Evolutionary conservation across 768 basidiomycete species (phyloP), one percentile per base, ranked within the genome.

Genomic region (Mycena albidolilacea): DNA sequence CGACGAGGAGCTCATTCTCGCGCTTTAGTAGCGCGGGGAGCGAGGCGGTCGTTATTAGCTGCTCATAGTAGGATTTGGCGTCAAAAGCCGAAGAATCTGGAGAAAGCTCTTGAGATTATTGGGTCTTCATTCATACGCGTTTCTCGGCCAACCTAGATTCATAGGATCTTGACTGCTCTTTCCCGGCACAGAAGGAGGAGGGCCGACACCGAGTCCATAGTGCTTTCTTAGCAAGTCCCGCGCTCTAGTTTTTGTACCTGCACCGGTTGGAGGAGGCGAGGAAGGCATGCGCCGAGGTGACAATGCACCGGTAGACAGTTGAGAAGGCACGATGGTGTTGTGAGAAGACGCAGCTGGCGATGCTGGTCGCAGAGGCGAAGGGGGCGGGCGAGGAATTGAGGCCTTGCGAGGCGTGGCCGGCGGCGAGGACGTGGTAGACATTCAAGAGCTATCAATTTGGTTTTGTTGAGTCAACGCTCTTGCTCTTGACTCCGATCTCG

Each of bases 81-180:
- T 97, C 93, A 78, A 97, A 97, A 9, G 90, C 90, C 21, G 90
- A 81, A 0, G 95, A 96, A 81, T 97, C 95, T 96, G 75, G 6
- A 38, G 14, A 19, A 15, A 59, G 59, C 9, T 14, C 50, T 23
- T 48, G 38, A 63, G 35, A 50, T 35, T 41, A 62, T 35, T 30
- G 75, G 2, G 19, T 50, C 17, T 50, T 50, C 4, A 48, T 30
- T 64, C 77, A 50, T 57, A n/a, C 10, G 19, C 37, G 30, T 44
- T 67, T 67, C 17, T 46, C 1, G 12, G 78, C 88, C 71, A 76
- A 90, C 94, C 93, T 70, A 96, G 83, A 77, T 95, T 93, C 93
- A 95, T 94, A 15, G 94, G 93, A 80, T 96, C 95, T 65, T 86
- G 85, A 41, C 83, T 35, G 12, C 21, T 84, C 50, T 87, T 88